Base-by-base conservation (phyloP, 2,329 filamentous ascomycete species). In the Leptographium lundbergii region DNA sequence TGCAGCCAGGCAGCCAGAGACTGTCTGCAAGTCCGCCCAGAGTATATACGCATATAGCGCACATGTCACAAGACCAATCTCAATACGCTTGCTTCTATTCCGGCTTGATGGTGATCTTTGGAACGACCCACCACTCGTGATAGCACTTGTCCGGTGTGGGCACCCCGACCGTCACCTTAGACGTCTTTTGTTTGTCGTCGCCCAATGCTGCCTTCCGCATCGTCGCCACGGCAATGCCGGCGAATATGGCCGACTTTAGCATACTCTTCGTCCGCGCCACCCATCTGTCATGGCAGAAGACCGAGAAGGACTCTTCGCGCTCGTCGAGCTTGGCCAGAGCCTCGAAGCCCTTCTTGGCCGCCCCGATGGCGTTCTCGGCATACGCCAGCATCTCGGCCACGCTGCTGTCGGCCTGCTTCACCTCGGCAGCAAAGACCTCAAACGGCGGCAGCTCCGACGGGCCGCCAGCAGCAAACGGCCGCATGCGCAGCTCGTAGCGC, bases 401-500 rank as follows among this genome's bases (percentile, higher is more conserved):
- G 3, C 72, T 63, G 6, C 68, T 68, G 19, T 74, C 72, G 0
- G 71, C 66, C 65, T 78, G 75, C 24, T 63, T 64, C 6, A 73
- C 72, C n/a, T 75, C 74, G 6, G 65, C 63, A 10, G 69, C 65
- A 62, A 88, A 89, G 17, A 84, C 80, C 7, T 82, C 80, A 62
- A 81, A 87, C 0, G 80, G 73, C 0, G 88, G 84, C 14, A 89
- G 75, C 61, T 83, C 80, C 0, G 89, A 88, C 2, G 89, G 76
- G 11, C 81, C 79, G 59, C 95, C 80, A 9, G 75, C 69, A 1
- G 86, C 75, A 67, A 95, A 96, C 0, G 90, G 89, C 66, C 87
- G 88, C 89, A 95, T 94, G 60, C 91, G 87, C 11, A 95, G 74
- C 64, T 94, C 87, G 69, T 94, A 91, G 14, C 89, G 84, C 5